Conservation (phyloP, 768 basidiomycete species). For the Lactifluus piperatus region DNA sequence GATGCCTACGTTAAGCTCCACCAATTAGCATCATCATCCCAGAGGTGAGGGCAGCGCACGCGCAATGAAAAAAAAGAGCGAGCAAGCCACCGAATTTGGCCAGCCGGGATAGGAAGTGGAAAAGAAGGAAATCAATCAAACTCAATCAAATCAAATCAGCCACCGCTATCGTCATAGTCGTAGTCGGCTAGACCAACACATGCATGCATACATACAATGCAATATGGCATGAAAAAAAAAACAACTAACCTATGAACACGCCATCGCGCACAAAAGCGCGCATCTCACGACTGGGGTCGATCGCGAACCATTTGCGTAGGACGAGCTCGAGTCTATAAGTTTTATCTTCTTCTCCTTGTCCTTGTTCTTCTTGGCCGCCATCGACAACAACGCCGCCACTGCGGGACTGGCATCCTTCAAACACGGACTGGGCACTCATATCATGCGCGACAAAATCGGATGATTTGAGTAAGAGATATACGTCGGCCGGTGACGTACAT, state of each 20-base stretch:
- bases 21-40: too few relatives aligned
- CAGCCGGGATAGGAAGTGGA: too few relatives aligned
- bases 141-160: too few relatives aligned
- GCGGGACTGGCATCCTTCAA: conserved; percentile 52
- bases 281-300: conserved; percentile 78
- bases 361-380: background rate
- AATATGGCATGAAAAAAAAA: too few relatives aligned
- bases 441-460: conserved; percentile 87
- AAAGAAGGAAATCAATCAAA: too few relatives aligned
- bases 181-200: too few relatives aligned
- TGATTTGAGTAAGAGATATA: conserved; percentile 87
- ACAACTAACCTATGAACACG: conserved; percentile 56
- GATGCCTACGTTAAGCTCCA: conserved; percentile 42
- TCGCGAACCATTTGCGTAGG: conserved; percentile 81
- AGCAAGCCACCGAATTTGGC: too few relatives aligned
- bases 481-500: conserved; percentile 82
- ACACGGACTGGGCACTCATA: conserved; percentile 48
- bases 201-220: too few relatives aligned
- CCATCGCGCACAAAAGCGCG: conserved; percentile 82
- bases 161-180: too few relatives aligned
- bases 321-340: conserved; percentile 73
- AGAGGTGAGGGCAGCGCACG: too few relatives aligned
- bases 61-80: too few relatives aligned
- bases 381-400: background rate
- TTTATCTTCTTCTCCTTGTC: background rate